Evolutionary conservation across 2,329 filamentous ascomycete genomes (phyloP).

Genomic region (Exophiala viscosa): DNA sequence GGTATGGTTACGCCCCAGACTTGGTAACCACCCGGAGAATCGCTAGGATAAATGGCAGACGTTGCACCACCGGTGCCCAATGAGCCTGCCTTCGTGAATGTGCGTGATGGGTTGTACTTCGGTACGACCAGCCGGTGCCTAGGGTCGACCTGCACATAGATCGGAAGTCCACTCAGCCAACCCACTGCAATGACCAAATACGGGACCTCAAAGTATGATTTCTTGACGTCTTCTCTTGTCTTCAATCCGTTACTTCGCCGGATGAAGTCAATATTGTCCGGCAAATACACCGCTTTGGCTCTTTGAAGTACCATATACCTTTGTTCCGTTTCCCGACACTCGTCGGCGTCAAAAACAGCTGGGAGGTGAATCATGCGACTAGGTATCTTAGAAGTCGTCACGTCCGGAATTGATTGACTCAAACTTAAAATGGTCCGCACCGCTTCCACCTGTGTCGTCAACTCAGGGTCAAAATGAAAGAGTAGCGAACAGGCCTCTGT

Average conservation of each 20-base stretch:
- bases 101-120: slow-evolving; percentile 54
- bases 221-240: slow-evolving; percentile 44
- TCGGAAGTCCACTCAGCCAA: slow-evolving; percentile 52
- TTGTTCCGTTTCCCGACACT: slow-evolving; percentile 47
- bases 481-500: background rate
- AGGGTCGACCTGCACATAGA: slow-evolving; percentile 52
- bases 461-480: background rate
- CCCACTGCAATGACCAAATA: slow-evolving; percentile 52
- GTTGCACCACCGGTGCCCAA: slow-evolving; percentile 54
- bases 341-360: slow-evolving; percentile 37
- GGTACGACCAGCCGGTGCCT: slow-evolving; percentile 50
- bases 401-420: background rate
- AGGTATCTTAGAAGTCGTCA: slow-evolving; percentile 39
- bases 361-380: slow-evolving; percentile 42
- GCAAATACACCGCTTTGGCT: slow-evolving; percentile 57
- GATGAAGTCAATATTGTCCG: slow-evolving; percentile 57
- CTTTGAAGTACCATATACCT: slow-evolving; percentile 61
- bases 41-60: slow-evolving; percentile 53
- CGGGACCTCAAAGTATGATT: slow-evolving; percentile 28
- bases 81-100: slow-evolving; percentile 54
- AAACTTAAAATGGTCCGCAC: background rate
- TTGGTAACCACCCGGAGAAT: slow-evolving; percentile 55
- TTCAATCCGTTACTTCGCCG: slow-evolving; percentile 52
- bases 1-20: slow-evolving; percentile 51
- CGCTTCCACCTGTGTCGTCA: background rate